Evolutionary conservation across 2,329 filamentous ascomycete species (phyloP).

Genomic region (Aspergillus eucalypticola): DNA sequence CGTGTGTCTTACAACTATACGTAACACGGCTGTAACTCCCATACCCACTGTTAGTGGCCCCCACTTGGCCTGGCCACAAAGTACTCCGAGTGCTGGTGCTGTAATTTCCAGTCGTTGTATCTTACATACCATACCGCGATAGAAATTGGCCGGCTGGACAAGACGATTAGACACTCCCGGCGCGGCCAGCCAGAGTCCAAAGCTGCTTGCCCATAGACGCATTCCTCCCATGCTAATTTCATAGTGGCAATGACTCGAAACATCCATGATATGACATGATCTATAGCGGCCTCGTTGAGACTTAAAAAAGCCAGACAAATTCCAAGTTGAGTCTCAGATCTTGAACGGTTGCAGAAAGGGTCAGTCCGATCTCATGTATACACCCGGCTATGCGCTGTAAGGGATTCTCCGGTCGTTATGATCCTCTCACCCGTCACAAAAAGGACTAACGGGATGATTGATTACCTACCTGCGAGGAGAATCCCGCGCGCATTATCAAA

Average conservation of each 20-base stretch:
- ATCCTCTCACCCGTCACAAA: neutral
- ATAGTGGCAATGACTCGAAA: conserved; percentile 6
- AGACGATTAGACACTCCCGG: neutral
- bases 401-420: neutral
- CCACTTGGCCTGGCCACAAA: conserved; percentile 4
- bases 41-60: neutral
- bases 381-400: neutral
- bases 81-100: neutral
- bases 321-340: neutral
- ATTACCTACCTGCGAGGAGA: neutral
- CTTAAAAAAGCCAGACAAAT: neutral
- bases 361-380: neutral
- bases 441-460: neutral
- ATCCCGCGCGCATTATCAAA: conserved; percentile 1
- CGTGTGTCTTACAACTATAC: conserved; percentile 7
- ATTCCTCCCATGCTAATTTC: neutral
- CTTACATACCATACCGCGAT: conserved; percentile 12
- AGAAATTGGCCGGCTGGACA: conserved; percentile 5
- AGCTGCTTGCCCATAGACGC: neutral
- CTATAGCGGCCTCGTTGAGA: neutral
- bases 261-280: conserved; percentile 6
- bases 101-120: conserved; percentile 6
- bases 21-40: conserved; percentile 1
- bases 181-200: neutral
- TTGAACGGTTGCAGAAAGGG: neutral